These are phyloP conservation scores for Allantophomopsis cytisporea DNA, from an alignment of 2,329 filamentous ascomycete genomes.

Conservation along the genomic window DNA sequence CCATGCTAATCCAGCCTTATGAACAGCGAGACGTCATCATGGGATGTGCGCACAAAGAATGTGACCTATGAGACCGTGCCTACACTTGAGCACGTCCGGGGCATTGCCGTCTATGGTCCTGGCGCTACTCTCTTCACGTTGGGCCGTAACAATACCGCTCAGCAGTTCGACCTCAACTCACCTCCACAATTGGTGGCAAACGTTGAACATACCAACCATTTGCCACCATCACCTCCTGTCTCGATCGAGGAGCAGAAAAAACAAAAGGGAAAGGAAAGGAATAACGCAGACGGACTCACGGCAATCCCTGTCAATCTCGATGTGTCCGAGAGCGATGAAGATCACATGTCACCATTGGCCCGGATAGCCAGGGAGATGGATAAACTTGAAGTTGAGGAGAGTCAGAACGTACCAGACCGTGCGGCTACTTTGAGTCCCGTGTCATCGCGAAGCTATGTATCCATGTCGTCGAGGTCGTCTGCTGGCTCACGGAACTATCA, in stretches of 20 bases:
- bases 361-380: slow-evolving; percentile 62
- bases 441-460: slow-evolving; percentile 17
- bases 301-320: slow-evolving; percentile 42
- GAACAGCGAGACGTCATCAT: slow-evolving; percentile 72
- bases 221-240: slow-evolving; percentile 72
- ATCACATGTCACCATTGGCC: slow-evolving; percentile 62
- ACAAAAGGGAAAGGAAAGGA: slow-evolving; percentile 24
- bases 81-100: slow-evolving; percentile 67
- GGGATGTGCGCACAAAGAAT: slow-evolving; percentile 97
- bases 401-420: slow-evolving; percentile 11
- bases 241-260: slow-evolving; percentile 60
- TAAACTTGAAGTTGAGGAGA: slow-evolving; percentile 13
- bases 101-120: slow-evolving; percentile 77
- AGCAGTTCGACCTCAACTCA: slow-evolving; percentile 90
- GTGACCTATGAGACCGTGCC: slow-evolving; percentile 84
- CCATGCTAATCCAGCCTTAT: slow-evolving; percentile 18
- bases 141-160: slow-evolving; percentile 74
- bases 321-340: slow-evolving; percentile 64
- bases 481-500: slow-evolving; percentile 35
- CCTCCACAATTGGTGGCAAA: slow-evolving; percentile 70
- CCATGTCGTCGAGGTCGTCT: slow-evolving; percentile 37
- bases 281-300: slow-evolving; percentile 3
- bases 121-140: slow-evolving; percentile 88
- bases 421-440: slow-evolving; percentile 17
- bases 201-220: slow-evolving; percentile 71